Conservation (phyloP, 2,329 filamentous ascomycete species). For the Mollisia scopiformis region DNA sequence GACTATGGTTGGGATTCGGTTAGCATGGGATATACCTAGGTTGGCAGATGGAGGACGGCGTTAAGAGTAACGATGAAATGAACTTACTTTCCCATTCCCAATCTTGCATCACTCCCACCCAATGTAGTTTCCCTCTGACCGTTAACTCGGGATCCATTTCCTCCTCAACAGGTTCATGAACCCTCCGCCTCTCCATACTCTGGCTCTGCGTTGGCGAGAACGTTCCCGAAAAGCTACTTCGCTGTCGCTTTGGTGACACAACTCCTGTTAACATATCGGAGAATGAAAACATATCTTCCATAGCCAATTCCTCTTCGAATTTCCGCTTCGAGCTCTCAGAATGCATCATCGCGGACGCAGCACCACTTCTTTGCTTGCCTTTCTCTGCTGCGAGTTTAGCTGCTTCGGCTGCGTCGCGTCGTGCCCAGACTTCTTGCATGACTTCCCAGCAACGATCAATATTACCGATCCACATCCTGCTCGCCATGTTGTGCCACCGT, state of each 20-base stretch:
- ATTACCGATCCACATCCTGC: constrained; percentile 67
- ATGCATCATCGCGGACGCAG: constrained; percentile 27
- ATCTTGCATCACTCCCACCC: constrained; percentile 73
- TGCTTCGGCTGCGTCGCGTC: constrained; percentile 53
- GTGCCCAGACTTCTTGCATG: constrained; percentile 66
- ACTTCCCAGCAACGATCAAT: constrained; percentile 68
- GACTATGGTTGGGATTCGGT: constrained; percentile 14
- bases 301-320: constrained; percentile 34
- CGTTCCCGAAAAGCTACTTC: constrained; percentile 21
- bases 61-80: constrained; percentile 19
- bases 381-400: constrained; percentile 22
- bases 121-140: constrained; percentile 68
- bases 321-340: constrained; percentile 32
- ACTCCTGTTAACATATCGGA: constrained; percentile 33
- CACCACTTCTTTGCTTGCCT: constrained; percentile 18
- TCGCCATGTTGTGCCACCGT: constrained; percentile 63
- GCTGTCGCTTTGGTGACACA: constrained; percentile 25
- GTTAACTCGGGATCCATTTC: constrained; percentile 62
- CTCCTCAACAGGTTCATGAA: constrained; percentile 36
- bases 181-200: constrained; percentile 21
- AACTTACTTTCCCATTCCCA: constrained; percentile 72
- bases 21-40: constrained; percentile 1
- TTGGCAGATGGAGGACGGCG: not conserved
- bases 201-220: not conserved
- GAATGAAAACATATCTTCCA: constrained; percentile 32